These are phyloP conservation scores for Serendipita indica DNA, from an alignment of 768 basidiomycete species.

Conservation along the genomic window DNA sequence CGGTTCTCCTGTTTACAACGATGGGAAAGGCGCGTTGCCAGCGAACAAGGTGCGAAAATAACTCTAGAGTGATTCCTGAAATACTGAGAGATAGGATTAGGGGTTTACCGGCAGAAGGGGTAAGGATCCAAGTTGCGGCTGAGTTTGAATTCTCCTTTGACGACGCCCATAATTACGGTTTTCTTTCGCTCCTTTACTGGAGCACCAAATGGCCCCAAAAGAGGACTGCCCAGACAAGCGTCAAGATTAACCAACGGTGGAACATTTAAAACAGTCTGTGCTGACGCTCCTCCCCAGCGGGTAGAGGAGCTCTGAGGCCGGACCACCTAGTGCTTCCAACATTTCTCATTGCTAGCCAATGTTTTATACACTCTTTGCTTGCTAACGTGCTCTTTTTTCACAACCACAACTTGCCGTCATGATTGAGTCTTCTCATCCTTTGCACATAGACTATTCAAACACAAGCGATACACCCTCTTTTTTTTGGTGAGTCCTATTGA, in stretches of 20 bases:
- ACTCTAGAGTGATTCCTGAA: too few relatives aligned
- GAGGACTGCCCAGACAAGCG: conserved; percentile 8
- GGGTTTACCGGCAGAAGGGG: background rate
- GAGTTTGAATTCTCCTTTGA: background rate
- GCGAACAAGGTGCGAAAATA: too few relatives aligned
- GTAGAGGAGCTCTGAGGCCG: conserved; percentile 82
- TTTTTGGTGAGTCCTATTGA: conserved; percentile 19
- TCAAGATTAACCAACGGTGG: background rate
- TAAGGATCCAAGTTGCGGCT: background rate
- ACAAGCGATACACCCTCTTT: too few relatives aligned
- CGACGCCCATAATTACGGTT: conserved; percentile 7
- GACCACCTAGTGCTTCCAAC: conserved; percentile 64
- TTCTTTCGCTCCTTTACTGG: background rate
- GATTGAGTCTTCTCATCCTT: conserved; percentile 13
- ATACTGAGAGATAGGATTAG: background rate
- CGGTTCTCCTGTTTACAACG: too few relatives aligned
- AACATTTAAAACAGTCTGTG: conserved; percentile 70
- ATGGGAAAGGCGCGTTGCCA: too few relatives aligned
- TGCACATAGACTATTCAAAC: too few relatives aligned
- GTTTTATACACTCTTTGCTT: background rate
- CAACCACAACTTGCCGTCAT: conserved; percentile 37
- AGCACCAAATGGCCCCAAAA: background rate
- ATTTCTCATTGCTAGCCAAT: background rate
- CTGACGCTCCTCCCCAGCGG: conserved; percentile 73
- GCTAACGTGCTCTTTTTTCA: background rate